phyloP scores from a whole-genome alignment of 176 grass and related monocot genomes.

The Cenchrus fungigraminus region DNA sequence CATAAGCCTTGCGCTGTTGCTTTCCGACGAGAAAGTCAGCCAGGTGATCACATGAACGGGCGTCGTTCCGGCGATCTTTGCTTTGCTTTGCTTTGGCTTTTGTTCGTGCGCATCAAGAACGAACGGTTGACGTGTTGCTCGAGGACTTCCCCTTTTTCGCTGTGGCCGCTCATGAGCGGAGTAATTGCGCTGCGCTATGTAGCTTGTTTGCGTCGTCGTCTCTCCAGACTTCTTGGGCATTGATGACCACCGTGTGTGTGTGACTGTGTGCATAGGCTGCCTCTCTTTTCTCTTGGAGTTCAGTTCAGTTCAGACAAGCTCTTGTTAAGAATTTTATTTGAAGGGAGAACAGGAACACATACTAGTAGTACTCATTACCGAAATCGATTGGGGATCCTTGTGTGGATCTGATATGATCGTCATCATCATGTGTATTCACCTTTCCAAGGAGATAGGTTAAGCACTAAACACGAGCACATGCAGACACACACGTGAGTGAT shows the following conservation, averaged over 20 bases:
- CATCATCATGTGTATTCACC: too few species aligned
- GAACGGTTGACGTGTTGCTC: constrained; percentile 42
- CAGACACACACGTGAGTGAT: too few species aligned
- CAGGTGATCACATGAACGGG: constrained; percentile 53
- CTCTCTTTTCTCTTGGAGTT: too few species aligned
- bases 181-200: constrained; percentile 43
- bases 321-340: too few species aligned
- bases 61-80: constrained; percentile 12
- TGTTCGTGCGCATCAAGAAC: background rate
- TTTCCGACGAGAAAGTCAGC: constrained; percentile 67
- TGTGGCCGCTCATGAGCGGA: constrained; percentile 44
- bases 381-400: too few species aligned
- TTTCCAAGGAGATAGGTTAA: too few species aligned
- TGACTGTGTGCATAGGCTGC: too few species aligned
- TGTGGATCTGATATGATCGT: too few species aligned
- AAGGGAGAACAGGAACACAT: too few species aligned
- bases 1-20: constrained; percentile 17
- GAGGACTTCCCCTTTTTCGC: constrained; percentile 29
- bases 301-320: too few species aligned
- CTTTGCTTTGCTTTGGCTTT: constrained; percentile 21
- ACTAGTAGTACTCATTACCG: too few species aligned
- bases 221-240: constrained; percentile 69
- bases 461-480: too few species aligned
- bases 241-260: constrained; percentile 35
- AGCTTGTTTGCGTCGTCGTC: background rate